Percentiles rank a stretch among this genome's conserved stretches.
phyloP scores from a whole-genome alignment of 2,329 filamentous ascomycete genomes.

The Scedosporium boydii region DNA sequence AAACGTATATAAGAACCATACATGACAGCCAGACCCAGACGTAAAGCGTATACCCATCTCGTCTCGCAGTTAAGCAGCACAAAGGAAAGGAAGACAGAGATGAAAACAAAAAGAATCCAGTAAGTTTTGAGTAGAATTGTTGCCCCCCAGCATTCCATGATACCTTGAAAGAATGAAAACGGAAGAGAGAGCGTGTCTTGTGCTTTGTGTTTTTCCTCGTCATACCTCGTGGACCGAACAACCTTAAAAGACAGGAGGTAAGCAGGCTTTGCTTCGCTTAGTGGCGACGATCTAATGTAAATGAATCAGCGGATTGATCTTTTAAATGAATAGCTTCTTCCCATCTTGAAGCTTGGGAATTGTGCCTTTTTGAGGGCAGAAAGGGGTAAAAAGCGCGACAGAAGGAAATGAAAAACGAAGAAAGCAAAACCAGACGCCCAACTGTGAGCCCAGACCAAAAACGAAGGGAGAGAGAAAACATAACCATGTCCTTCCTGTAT shows the following conservation, averaged over 20 bases:
- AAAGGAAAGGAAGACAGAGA: not conserved
- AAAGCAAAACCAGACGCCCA: not conserved
- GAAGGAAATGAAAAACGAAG: not conserved
- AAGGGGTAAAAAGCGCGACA: not conserved
- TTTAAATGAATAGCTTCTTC: not conserved
- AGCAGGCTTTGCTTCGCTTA: not conserved
- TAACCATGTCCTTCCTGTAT: not conserved
- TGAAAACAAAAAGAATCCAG: conserved; percentile 1
- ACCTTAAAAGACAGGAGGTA: not conserved
- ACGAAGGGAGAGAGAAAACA: not conserved
- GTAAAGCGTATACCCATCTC: not conserved
- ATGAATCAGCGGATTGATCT: conserved; percentile 7
- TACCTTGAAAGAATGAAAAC: not conserved
- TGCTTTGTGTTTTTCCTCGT: not conserved
- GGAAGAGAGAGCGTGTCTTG: not conserved
- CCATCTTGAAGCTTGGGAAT: not conserved
- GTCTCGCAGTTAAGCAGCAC: not conserved
- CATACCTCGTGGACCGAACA: not conserved
- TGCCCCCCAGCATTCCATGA: too few relatives aligned
- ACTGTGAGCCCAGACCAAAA: not conserved
- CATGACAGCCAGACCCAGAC: too few relatives aligned
- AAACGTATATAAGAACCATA: too few relatives aligned
- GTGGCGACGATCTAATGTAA: conserved; percentile 9
- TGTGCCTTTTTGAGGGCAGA: not conserved
- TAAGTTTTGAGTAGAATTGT: not conserved